Percentiles rank a stretch among this genome's conserved stretches.
These are phyloP conservation scores for Candida tunisiensis DNA, from an alignment of 1,139 yeast genomes.

Conservation along the genomic window DNA sequence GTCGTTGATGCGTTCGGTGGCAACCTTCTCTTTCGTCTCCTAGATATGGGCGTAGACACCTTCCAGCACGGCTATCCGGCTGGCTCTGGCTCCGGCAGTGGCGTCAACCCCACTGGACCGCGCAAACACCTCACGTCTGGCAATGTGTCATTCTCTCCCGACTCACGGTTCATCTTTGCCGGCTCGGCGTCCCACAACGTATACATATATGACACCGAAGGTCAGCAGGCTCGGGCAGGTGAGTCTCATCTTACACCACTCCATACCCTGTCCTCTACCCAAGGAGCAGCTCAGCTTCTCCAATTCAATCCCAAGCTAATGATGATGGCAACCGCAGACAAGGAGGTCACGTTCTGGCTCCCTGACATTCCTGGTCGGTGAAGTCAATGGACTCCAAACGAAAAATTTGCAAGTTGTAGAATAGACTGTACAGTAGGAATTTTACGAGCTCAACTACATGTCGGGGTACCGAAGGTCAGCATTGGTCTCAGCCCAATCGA, in stretches of 20 bases:
- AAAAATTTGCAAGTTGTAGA: constrained; percentile 1
- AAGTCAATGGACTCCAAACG: constrained; percentile 1
- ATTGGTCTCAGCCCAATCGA: constrained; percentile 47
- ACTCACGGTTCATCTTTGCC: constrained; percentile 55
- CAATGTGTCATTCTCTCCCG: constrained; percentile 66
- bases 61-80: too few relatives aligned
- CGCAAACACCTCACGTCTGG: constrained; percentile 8
- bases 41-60: too few relatives aligned
- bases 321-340: constrained; percentile 72
- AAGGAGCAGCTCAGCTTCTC: constrained; percentile 36
- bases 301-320: constrained; percentile 66
- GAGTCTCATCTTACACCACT: constrained; percentile 14
- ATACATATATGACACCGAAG: constrained; percentile 40
- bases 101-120: too few relatives aligned
- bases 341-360: constrained; percentile 22
- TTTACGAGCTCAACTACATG: background rate
- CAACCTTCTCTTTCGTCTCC: constrained; percentile 32
- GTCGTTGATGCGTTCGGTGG: constrained; percentile 64
- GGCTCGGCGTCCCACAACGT: constrained; percentile 42
- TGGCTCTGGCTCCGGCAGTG: too few relatives aligned
- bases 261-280: constrained; percentile 16
- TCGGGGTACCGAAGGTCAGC: constrained; percentile 61
- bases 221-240: constrained; percentile 12
- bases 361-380: too few relatives aligned
- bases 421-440: background rate